Percentiles rank a stretch among this genome's conserved stretches.
These are phyloP conservation scores for Aspergillus carbonarius DNA, from an alignment of 2,329 filamentous ascomycete species.

Conservation along the genomic window DNA sequence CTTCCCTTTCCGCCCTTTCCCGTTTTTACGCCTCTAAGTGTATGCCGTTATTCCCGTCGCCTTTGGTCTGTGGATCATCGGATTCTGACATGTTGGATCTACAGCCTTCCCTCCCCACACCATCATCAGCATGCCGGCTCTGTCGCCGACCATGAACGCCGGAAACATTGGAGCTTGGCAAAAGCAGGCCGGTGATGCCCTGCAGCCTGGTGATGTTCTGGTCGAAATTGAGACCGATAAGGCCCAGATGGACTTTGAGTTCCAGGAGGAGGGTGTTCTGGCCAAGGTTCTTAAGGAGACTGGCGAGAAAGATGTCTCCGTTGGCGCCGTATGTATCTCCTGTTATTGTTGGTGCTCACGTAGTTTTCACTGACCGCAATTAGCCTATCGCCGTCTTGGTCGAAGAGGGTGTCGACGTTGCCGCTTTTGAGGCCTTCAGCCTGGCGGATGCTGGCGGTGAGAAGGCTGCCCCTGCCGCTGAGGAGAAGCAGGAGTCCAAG, in stretches of 20 bases:
- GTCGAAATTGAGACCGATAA: slow-evolving; percentile 99
- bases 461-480: slow-evolving; percentile 59
- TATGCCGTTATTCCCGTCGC: slow-evolving; percentile 40
- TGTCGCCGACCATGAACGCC: slow-evolving; percentile 95
- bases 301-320: slow-evolving; percentile 88
- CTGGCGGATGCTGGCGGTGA: slow-evolving; percentile 89
- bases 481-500: slow-evolving; percentile 60
- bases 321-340: slow-evolving; percentile 79
- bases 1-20: slow-evolving; percentile 59
- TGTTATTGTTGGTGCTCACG: not conserved
- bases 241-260: slow-evolving; percentile 99
- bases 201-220: slow-evolving; percentile 89
- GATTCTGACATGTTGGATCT: slow-evolving; percentile 24
- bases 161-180: slow-evolving; percentile 98
- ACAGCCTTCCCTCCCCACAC: slow-evolving; percentile 92
- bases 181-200: slow-evolving; percentile 88
- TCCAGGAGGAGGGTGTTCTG: slow-evolving; percentile 94
- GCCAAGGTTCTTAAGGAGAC: slow-evolving; percentile 92
- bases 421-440: slow-evolving; percentile 85
- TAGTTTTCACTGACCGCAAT: slow-evolving; percentile 25
- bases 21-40: slow-evolving; percentile 70
- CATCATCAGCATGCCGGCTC: slow-evolving; percentile 94
- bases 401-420: slow-evolving; percentile 83
- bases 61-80: slow-evolving; percentile 10
- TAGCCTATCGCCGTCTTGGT: slow-evolving; percentile 95